phyloP scores from a whole-genome alignment of 1,139 yeast species.

The Suzukiozyma palmioleophila region DNA sequence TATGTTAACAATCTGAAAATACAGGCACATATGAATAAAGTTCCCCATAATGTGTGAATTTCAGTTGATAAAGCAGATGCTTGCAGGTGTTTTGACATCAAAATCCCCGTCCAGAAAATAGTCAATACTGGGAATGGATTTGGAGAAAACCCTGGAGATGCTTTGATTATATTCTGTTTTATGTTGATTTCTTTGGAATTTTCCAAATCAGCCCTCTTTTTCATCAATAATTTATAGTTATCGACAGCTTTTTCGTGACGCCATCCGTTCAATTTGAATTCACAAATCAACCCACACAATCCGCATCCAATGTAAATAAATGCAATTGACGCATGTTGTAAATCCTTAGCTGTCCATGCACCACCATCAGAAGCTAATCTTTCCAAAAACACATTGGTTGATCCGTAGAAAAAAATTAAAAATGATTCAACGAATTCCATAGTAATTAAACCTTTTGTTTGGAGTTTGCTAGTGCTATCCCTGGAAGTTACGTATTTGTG shows the following conservation, averaged over 20 bases:
- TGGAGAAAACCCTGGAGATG: conserved; percentile 72
- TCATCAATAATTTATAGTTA: conserved; percentile 13
- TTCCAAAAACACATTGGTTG: conserved; percentile 84
- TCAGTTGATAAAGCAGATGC: conserved; percentile 71
- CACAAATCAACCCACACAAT: conserved; percentile 80
- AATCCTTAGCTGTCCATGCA: conserved; percentile 85
- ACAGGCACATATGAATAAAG: conserved; percentile 71
- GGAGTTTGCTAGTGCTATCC: conserved; percentile 20
- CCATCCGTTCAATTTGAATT: conserved; percentile 51
- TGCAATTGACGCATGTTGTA: conserved; percentile 94
- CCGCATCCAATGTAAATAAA: conserved; percentile 93
- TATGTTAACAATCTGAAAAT: conserved; percentile 71
- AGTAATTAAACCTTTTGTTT: conserved; percentile 57
- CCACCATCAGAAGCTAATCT: conserved; percentile 74
- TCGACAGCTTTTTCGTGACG: conserved; percentile 35
- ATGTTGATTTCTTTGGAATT: background rate
- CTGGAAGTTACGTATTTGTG: conserved; percentile 32
- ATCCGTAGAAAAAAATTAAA: conserved; percentile 80
- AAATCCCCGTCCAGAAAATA: conserved; percentile 93
- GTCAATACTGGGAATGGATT: conserved; percentile 93
- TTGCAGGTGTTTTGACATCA: conserved; percentile 94
- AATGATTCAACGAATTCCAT: conserved; percentile 85
- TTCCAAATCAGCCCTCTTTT: background rate
- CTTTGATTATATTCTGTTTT: conserved; percentile 21
- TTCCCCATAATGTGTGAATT: conserved; percentile 92